Percentiles rank a stretch among this genome's conserved stretches.
Evolutionary conservation across 177 flowering plant species (phyloP).

Genomic region (Tripterygium wilfordii): DNA sequence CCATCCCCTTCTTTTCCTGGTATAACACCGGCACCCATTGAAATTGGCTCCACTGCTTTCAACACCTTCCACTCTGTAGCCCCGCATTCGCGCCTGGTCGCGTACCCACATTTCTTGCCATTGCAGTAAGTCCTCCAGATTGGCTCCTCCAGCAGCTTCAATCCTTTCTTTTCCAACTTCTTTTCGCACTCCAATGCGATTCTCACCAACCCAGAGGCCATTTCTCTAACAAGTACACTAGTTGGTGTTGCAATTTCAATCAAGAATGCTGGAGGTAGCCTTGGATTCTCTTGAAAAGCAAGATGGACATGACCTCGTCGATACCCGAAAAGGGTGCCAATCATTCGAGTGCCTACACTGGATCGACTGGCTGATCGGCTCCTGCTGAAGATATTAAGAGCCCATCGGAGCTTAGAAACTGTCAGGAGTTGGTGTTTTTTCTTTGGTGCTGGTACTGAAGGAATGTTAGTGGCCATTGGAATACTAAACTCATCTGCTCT

Average conservation of each 20-base stretch:
- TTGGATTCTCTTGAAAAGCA: conserved; percentile 64
- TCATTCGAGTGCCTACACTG: conserved; percentile 23
- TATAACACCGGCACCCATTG: conserved; percentile 88
- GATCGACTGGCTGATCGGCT: conserved; percentile 16
- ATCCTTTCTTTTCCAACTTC: conserved; percentile 31
- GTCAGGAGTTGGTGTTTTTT: conserved; percentile 27
- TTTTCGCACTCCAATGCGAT: conserved; percentile 74
- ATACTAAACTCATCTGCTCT: conserved; percentile 12
- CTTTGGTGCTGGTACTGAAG: conserved; percentile 5
- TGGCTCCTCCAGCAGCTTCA: conserved; percentile 56
- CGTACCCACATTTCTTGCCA: conserved; percentile 79
- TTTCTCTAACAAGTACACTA: conserved; percentile 58
- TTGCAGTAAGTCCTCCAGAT: conserved; percentile 81
- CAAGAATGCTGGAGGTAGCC: conserved; percentile 48
- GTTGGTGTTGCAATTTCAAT: conserved; percentile 68
- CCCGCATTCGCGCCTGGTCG: conserved; percentile 54
- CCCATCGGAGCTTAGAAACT: conserved; percentile 46
- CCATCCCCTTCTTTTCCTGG: conserved; percentile 37
- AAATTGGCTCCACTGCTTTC: conserved; percentile 56
- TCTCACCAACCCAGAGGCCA: conserved; percentile 84
- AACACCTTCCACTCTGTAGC: conserved; percentile 58
- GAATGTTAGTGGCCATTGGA: background rate
- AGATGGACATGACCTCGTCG: conserved; percentile 72
- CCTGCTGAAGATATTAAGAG: conserved; percentile 28
- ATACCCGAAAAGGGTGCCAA: conserved; percentile 73